Evolutionary conservation across 208 protist species (phyloP).

Genomic region (Trypanosomatidae sp.): DNA sequence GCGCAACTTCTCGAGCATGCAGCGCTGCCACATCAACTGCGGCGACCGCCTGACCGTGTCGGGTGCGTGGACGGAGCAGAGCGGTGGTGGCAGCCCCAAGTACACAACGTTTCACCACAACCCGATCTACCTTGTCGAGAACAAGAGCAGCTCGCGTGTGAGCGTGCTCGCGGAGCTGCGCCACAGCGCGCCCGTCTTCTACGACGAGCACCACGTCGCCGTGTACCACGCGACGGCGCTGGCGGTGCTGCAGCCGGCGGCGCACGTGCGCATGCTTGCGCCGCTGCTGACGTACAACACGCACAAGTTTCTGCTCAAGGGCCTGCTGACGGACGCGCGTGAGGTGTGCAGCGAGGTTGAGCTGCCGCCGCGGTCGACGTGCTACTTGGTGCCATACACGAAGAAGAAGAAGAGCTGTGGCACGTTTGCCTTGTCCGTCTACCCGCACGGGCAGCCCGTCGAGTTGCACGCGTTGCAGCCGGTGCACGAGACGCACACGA

Average conservation of each 20-base stretch:
- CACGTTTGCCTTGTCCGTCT: conserved; percentile 63
- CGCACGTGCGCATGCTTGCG: conserved; percentile 19
- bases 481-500: conserved; percentile 35
- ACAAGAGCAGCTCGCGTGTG: conserved; percentile 47
- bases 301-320: conserved; percentile 63
- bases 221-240: conserved; percentile 75
- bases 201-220: conserved; percentile 45
- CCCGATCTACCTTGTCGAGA: conserved; percentile 77
- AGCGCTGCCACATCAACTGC: conserved; percentile 79
- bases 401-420: conserved; percentile 35
- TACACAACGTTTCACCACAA: conserved; percentile 79
- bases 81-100: conserved; percentile 57
- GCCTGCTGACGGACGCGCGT: conserved; percentile 76
- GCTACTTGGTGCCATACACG: conserved; percentile 74
- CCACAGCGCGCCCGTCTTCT: conserved; percentile 43
- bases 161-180: conserved; percentile 61
- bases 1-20: conserved; percentile 67
- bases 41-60: conserved; percentile 59
- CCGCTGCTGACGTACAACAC: conserved; percentile 76
- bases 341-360: conserved; percentile 76
- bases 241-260: conserved; percentile 46
- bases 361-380: conserved; percentile 43
- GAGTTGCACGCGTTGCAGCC: conserved; percentile 47
- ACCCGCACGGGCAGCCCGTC: conserved; percentile 56
- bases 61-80: conserved; percentile 44